Evolutionary conservation across 352 stramenopile species (phyloP), one percentile per base, ranked within the genome.

Genomic region (Salisapilia sapeloensis): DNA sequence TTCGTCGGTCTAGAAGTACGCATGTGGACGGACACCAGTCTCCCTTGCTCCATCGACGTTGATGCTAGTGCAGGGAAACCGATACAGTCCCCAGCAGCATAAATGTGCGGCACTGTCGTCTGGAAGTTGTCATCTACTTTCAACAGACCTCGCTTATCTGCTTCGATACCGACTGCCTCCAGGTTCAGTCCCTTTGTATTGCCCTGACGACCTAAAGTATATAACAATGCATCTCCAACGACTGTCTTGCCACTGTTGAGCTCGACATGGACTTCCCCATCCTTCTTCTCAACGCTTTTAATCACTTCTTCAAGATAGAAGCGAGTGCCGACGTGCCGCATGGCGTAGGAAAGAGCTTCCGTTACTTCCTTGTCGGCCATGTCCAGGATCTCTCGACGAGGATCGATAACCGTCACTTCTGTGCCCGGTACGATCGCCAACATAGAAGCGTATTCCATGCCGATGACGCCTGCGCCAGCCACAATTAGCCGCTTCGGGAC

Each of bases 401-500:
- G 67, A 29, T 93, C 79, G 38, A 93, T 87, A 36, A 93, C 72
- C 19, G 77, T 93, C 29, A 93, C 77, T 11, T 87, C 67, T 21
- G 79, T 87, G 29, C 79, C 79, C 0, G 76, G 77, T 28, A 93
- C 83, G 37, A 93, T 90, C 36, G 65, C 86, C 52, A 93, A 86
- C 77, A 93, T 93, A 12, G 66, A 85, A 10, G 79, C 79, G 32
- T 93, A 93, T 34, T 93, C 79, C 75, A 93, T 93, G n/a, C 79
- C 79, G 25, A 93, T 80, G 24, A 93, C 79, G 10, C 79, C 79
- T 6, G 74, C 79, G 9, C 79, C 79, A 4, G 85, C 72, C 30
- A 89, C 49, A 24, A 89, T 85, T 33, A 89, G 40, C 16, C 70
- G 69, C 43, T 78, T 77, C 4, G 72, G 72, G 1, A 85, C 72